Conservation (phyloP, 106 monocot genomes). For the Agapanthus africanus region DNA sequence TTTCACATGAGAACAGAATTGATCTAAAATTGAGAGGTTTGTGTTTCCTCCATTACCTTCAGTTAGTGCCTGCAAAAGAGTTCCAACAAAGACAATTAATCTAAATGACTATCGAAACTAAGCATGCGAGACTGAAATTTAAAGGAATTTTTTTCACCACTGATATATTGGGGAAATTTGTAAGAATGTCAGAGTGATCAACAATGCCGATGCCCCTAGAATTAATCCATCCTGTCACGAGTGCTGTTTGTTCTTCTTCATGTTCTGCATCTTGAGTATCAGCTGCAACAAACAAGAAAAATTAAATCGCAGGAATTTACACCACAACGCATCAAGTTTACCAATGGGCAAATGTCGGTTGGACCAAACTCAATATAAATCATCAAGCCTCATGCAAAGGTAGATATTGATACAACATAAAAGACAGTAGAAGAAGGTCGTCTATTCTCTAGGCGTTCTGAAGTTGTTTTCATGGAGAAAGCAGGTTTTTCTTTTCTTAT, state of each 20-base stretch:
- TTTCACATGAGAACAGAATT: constrained; percentile 7
- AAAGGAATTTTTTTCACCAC: constrained; percentile 29
- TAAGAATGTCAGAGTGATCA: constrained; percentile 63
- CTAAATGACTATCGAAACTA: neutral
- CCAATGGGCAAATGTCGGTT: neutral
- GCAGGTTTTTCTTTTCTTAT: neutral
- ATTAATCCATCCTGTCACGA: constrained; percentile 70
- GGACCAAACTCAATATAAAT: neutral
- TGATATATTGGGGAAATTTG: constrained; percentile 79
- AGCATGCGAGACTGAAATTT: neutral
- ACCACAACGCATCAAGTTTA: neutral
- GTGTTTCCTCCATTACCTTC: constrained; percentile 93
- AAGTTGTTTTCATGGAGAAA: neutral
- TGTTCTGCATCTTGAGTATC: constrained; percentile 88
- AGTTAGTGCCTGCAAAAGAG: constrained; percentile 64
- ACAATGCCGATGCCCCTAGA: constrained; percentile 46
- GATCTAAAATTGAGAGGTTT: neutral
- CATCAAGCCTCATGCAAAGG: too few relatives aligned
- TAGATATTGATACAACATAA: neutral
- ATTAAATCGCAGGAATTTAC: neutral
- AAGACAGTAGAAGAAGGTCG: neutral
- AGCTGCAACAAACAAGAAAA: constrained; percentile 25
- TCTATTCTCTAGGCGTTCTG: too few relatives aligned
- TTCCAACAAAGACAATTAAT: neutral
- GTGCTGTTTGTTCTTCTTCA: constrained; percentile 53